Conservation (phyloP, 73 alveolate species). For the Urostyla sp. region DNA sequence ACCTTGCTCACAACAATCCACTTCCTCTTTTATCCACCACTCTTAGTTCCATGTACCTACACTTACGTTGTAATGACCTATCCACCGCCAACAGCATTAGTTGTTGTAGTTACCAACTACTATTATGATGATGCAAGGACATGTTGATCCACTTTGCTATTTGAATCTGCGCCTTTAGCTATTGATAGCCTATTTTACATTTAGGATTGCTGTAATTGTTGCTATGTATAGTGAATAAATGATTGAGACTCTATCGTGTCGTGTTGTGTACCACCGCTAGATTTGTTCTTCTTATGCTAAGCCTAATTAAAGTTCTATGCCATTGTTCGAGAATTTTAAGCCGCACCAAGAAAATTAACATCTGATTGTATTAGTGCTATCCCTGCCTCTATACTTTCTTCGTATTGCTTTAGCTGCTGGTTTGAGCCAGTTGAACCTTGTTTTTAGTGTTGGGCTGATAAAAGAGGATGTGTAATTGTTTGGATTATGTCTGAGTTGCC, state of each 20-base stretch:
- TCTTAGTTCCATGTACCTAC: too few species aligned
- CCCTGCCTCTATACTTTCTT: conserved; percentile 38
- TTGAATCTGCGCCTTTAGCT: background rate
- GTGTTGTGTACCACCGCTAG: conserved; percentile 17
- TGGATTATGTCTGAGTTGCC: conserved; percentile 38
- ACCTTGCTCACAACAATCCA: too few species aligned
- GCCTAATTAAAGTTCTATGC: background rate
- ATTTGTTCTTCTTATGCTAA: conserved; percentile 12
- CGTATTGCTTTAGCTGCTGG: conserved; percentile 4
- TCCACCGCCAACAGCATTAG: too few species aligned
- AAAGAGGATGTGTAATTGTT: conserved; percentile 14
- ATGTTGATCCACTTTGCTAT: background rate
- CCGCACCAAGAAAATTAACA: background rate
- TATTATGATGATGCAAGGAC: too few species aligned
- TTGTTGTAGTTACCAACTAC: too few species aligned
- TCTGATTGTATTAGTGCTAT: background rate
- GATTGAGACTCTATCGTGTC: conserved; percentile 38
- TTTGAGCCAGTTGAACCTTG: conserved; percentile 44
- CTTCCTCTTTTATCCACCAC: too few species aligned
- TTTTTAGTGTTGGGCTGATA: conserved; percentile 14
- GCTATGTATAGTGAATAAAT: too few species aligned
- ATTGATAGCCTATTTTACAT: background rate
- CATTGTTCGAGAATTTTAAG: conserved; percentile 8
- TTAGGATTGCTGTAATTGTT: background rate
- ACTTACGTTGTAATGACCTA: too few species aligned